Evolutionary conservation across 129 eudicot genomes (phyloP), one percentile per base, ranked within the genome.

Genomic region (Scalesia atractyloides): DNA sequence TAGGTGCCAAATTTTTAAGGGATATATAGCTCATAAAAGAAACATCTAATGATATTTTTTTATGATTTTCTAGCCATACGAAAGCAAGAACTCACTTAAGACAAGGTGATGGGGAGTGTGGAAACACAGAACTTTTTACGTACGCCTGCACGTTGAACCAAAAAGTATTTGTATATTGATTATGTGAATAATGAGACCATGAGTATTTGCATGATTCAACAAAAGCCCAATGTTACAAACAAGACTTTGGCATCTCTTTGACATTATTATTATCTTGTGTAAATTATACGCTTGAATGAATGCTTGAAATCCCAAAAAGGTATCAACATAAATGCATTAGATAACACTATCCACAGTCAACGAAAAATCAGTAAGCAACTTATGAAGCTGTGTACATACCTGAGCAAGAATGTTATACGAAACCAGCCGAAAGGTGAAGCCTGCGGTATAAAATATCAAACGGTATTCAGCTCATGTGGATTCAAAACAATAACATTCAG

Each of bases 351-450:
- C 19, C n/a, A 12, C 3, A 10, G 17, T 46, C 48, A 60, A 46
- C 34, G 8, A 61, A 73, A 10, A 68, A 26, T 57, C 74, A 22
- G 24, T 12, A 63, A 33, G 36, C 66, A 70, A 51, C 13, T 44
- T 70, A 60, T 36, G 48, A 69, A 34, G 46, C 34, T 41, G 6
- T 68, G 46, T 33, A 47, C 76, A 60, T 84, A 90, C 98, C 96
- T 94, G 98, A 80, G 97, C 98, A 75, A 94, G 76, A 44, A 94
- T 86, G 74, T 94, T 94, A 67, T 90, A 94, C 0, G 98, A 90
- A 73, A 94, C 91, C 16, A 90, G 73, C 44, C 96, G 79, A 72
- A 94, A 87, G 61, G 75, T 88, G 78, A 72, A 62, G 70, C 87
- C 98, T 94, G 93, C 49, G 76, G 75, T 4, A 60, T 56, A 36